Base-by-base conservation (phyloP, 352 stramenopile species). In the Globisporangium irregulare region DNA sequence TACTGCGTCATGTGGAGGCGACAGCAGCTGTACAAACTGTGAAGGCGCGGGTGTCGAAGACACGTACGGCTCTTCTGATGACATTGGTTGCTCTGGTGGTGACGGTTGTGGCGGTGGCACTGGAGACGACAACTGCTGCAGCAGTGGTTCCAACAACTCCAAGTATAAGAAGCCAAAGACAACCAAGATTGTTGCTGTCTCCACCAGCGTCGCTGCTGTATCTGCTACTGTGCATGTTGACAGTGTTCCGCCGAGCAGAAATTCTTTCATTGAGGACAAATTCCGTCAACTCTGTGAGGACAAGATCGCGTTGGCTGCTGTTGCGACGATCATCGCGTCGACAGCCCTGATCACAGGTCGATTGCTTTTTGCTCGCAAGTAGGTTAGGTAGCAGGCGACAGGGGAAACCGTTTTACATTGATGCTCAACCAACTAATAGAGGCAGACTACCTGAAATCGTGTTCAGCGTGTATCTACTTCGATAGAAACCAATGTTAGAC, bases 241-340 rank as follows among this genome's bases (percentile, higher is more conserved):
- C 15, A 58, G 24, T 25, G 12, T 25, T 46, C 9, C 55, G 1
- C 24, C n/a, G 46, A 12, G 14, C 3, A 46, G 55, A 2, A 29
- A 12, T 1, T 66, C 43, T 18, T 32, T n/a, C 55, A 1, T 34
- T 72, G 48, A 48, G 27, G 51, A 62, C 24, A 83, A 76, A 59
- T 80, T 76, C 68, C 64, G 64, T 20, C 32, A 67, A 48, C 48
- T 90, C 15, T 63, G 67, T n/a, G 72, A 87, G 6, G 86, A 93
- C 57, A 82, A 78, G 34, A 64, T 93, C n/a, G 75, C 82, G 18
- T 20, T 91, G 15, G 68, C 63, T 8, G 83, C 86, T 25, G 41
- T 83, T 3, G 64, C 71, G 22, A 91, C 80, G 10, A 69, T 92
- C 4, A 63, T 87, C 8, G 80, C 68, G 22, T 93, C 86, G 24